Evolutionary conservation across 2,329 filamentous ascomycete species (phyloP), one percentile per base, ranked within the genome.

Genomic region (Periconia macrospinosa): DNA sequence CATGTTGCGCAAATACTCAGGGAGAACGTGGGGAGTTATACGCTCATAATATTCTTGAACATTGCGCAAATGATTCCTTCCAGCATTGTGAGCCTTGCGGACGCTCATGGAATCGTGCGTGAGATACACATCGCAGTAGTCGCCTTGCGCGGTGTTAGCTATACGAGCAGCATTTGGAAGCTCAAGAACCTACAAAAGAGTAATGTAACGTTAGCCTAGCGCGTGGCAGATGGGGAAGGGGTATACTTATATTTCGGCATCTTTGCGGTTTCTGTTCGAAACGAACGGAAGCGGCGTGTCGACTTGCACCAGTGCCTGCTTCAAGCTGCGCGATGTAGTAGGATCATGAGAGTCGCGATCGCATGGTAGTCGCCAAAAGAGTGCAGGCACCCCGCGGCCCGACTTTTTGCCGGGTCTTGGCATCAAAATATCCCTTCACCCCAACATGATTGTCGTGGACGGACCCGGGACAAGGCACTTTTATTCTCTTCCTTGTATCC

Each of bases 81-180:
- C 94, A 73, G 86, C 89, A 81, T 99, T 99, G 78, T 99, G 94
- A 47, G 94, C 94, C 81, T 97, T 97, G 68, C 94, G 92, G 78
- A 99, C 94, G 78, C 92, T 96, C 93, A 97, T 97, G 44, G 92
- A 96, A 83, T 99, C 94, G 84, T 99, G 94, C 64, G 94, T 99
- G 67, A 99, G 89, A 84, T 99, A 99, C 76, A 99, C 94, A 89
- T 99, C 94, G 85, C 94, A 99, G 79, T 99, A 99, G 77, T 99
- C 94, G 83, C 92, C 77, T 82, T 66, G 65, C 48, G 18, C 49
- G 44, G 45, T 45, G 56, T 63, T 54, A 62, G 60, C 44, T 23
- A 18, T 15, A 42, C 20, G 27, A 19, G 15, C n/a, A 20, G 27
- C 11, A 35, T 33, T 44, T 43, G 46, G 50, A 54, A 43, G 23